Evolutionary conservation across 2,329 filamentous ascomycete genomes (phyloP), one percentile per base, ranked within the genome.

Genomic region (Paraphoma sp.): DNA sequence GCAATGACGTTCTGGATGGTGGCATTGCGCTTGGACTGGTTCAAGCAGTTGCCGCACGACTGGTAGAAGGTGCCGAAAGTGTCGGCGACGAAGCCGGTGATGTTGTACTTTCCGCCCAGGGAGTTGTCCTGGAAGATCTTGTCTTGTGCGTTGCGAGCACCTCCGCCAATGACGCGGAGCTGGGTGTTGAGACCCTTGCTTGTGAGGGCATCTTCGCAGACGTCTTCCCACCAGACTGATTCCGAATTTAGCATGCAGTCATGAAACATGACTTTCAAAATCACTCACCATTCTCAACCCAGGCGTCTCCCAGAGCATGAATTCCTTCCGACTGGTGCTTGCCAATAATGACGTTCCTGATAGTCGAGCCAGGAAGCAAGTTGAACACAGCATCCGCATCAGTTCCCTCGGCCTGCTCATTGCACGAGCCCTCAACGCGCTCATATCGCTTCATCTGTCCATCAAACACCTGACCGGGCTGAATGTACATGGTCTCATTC

Each of bases 371-470:
- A 30, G 63, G 54, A 31, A 69, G 44, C 6, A 69, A 53, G 46
- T 69, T 69, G 51, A 69, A 69, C 1, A 69, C 66, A 47, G 66
- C 57, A 53, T 69, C 66, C 6, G 66, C 66, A 28, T 69, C 66
- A 10, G 63, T 69, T 31, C 64, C 66, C 38, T 69, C 66, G 3
- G 66, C 66, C 47, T 69, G 66, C 31, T 69, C 66, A 40, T 64
- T 67, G 45, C 66, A 69, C 42, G 60, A 64, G 14, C 66, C 66
- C 38, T 69, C 64, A 8, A 45, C 54, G 33, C 64, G 64, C 57
- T 69, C 66, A 28, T 69, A 69, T 33, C 66, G 64, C 59, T 67
- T 69, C 66, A 69, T 69, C 45, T 67, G 56, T 18, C 66, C 66
- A 45, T 69, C 66, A 8, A 67, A 69, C 23, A 67, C 59, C 52